A percentile compares a stretch with the other conserved stretches of the same genome.
Evolutionary conservation across 768 basidiomycete genomes (phyloP).

Genomic region (Tubosaeta sp.): DNA sequence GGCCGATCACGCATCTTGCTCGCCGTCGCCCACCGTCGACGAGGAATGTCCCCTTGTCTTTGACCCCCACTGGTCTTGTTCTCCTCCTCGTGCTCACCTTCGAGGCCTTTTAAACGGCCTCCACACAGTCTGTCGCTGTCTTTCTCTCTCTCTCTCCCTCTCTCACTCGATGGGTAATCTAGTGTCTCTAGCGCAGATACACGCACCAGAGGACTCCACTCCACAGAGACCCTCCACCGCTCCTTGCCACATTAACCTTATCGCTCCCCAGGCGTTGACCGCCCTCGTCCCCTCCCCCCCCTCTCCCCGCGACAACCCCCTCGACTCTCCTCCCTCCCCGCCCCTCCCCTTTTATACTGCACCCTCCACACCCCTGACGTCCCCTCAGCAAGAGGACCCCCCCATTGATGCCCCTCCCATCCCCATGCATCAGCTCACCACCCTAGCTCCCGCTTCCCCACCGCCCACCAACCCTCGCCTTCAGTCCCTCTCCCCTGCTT

Average conservation of each 20-base stretch:
- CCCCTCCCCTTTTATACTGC: conserved; percentile 45
- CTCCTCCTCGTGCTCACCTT: too few relatives aligned
- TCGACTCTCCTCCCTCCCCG: conserved; percentile 37
- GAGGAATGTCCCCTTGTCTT: background rate
- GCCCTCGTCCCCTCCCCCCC: conserved; percentile 30
- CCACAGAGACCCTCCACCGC: conserved; percentile 16
- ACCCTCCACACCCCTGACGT: conserved; percentile 41
- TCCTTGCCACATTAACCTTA: conserved; percentile 33
- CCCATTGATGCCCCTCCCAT: conserved; percentile 20
- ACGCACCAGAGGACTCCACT: conserved; percentile 20
- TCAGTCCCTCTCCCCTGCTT: conserved; percentile 13
- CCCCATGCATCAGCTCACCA: conserved; percentile 16
- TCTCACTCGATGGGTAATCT: conserved; percentile 26
- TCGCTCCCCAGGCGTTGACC: conserved; percentile 31
- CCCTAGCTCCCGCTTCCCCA: conserved; percentile 16
- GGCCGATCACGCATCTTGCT: conserved; percentile 18
- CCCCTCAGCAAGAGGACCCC: conserved; percentile 38
- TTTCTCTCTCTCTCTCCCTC: background rate
- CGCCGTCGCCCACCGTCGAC: conserved; percentile 17
- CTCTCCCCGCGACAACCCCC: conserved; percentile 32
- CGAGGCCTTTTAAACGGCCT: conserved; percentile 13
- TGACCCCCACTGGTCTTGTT: too few relatives aligned
- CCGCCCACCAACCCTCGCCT: conserved; percentile 21
- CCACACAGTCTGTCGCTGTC: conserved; percentile 19
- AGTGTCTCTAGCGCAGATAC: conserved; percentile 28